Evolutionary conservation across 495 filamentous ascomycete genomes (phyloP), one percentile per base, ranked within the genome.

Genomic region (Tuber melanosporum): DNA sequence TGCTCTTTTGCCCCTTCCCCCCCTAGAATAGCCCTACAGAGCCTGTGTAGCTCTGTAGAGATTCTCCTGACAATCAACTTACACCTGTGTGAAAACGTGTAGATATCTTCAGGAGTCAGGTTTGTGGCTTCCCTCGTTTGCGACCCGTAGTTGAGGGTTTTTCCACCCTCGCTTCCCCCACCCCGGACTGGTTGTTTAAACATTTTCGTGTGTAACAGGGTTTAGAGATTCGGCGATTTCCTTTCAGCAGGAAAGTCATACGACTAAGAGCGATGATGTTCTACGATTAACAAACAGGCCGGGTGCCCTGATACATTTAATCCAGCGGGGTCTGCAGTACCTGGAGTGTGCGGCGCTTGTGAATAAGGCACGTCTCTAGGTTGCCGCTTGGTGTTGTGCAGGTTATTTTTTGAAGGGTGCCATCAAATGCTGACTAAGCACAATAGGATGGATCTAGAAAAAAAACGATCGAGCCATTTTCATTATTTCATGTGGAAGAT

Each of bases 21-120:
- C 83, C 83, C 85, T 79, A 84, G 85, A 78, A 85, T 86, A 73
- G 76, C 75, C 79, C 78, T 78, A 77, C 77, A 77, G 83, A 32
- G n/a, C n/a, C 52, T 62, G 52, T 15, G n/a, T 62, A 70, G 71
- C 69, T 77, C 79, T 76, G 72, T 76, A 75, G 76, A 73, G 76
- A 74, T 73, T 78, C 71, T 75, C 66, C 75, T 75, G 79, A 47
- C 76, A 72, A 73, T 75, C 78, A 69, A 71, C 73, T 77, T 76
- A 83, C 81, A 71, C 74, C 74, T 76, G 77, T 80, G 78, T 79
- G 76, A 81, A 79, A 78, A 81, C 84, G 79, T 74, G 70, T 84
- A 96, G 93, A 85, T 96, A 95, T 85, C 90, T 96, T 80, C 89
- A 94, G 86, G 93, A 96, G 89, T 92, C 91, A 87, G 93, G 93